Base-by-base conservation (phyloP, 176 grass and related monocot genomes). In the Themeda triandra region DNA sequence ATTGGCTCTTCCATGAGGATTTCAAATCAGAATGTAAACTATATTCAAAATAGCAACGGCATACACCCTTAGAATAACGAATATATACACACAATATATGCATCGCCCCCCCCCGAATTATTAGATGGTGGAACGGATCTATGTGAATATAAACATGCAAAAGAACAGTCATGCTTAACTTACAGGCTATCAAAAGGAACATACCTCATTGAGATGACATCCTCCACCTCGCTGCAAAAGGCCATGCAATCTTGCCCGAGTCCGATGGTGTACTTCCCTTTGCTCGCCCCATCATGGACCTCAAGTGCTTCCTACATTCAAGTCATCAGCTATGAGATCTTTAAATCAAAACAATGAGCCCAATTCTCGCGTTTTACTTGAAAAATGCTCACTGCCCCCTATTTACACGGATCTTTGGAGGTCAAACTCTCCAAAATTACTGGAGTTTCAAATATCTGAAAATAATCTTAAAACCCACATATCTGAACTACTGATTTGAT, bases 161-260 rank as follows among this genome's bases (percentile, higher is more conserved):
- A 28, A 49, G 70, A 67, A 17, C 13, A n/a, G 17, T 33, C 80
- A 17, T 32, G 30, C 12, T 44, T 4, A 29, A 74, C 25, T 0
- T 14, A n/a, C n/a, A 15, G 19, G 19, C 39, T 21, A 75, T 53
- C 3, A 13, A 29, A 31, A 19, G 35, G 6, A 19, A 7, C 30
- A 81, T 82, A 95, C 93, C 93, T 91, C 94, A 96, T 96, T 9
- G 94, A 96, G 46, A 96, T 96, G 40, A 96, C 94, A 80, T 96
- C 94, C 84, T 96, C 94, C 40, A 91, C 80, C 49, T 96, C 94
- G 35, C 86, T 91, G 84, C 91, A 92, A 46, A 96, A 96, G 65
- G 88, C 94, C 94, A 96, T 96, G 84, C 88, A 93, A 46, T 96
- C 94, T 80, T 96, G 94, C 11, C 93, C 94, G 5, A 96, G 91